Evolutionary conservation across 192 early-diverging fungal genomes (phyloP), one percentile per base, ranked within the genome.

Genomic region (Coemansia sp.): DNA sequence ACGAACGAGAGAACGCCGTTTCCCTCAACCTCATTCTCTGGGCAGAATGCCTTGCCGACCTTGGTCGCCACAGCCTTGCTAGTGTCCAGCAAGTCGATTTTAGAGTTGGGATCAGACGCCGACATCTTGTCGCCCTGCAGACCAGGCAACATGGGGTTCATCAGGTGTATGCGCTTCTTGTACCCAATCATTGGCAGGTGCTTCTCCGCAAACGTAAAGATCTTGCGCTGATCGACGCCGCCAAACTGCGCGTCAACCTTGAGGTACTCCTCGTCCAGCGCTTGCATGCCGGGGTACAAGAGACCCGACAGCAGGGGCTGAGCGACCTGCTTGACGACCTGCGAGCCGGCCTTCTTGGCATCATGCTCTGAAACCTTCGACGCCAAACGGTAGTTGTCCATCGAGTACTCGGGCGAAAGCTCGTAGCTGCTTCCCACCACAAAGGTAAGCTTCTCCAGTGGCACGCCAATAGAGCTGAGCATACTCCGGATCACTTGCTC

Each of bases 141-240:
- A 41, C 97, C 97, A 35, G 95, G 92, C 1, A 99, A 89, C 97
- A 99, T 99, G 4, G 89, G 82, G 82, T 97, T 99, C 97, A 99
- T 99, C 69, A 99, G 84, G 74, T 99, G 97, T 37, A 91, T 86
- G 45, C 97, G 91, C 84, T 99, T 99, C 74, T 93, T 91, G 87
- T 96, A 99, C 32, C 96, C 97, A 15, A 99, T 79, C 30, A 85
- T 74, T 43, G 97, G 97, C 65, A 99, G 71, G 85, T 95, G 93
- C 82, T 96, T 95, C 84, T 97, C 93, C 24, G 97, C 97, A 84
- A 95, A 90, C 6, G 93, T 90, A 79, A 99, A 99, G 76, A 99
- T 99, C 89, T 99, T 99, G 80, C 97, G 92, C 84, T 99, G 97
- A 82, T 99, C 97, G 9, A 97, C 92, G 45, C 97, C 97, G 34